Evolutionary conservation across 192 early-diverging fungal species (phyloP), one percentile per base, ranked within the genome.

Genomic region (Mortierella claussenii): DNA sequence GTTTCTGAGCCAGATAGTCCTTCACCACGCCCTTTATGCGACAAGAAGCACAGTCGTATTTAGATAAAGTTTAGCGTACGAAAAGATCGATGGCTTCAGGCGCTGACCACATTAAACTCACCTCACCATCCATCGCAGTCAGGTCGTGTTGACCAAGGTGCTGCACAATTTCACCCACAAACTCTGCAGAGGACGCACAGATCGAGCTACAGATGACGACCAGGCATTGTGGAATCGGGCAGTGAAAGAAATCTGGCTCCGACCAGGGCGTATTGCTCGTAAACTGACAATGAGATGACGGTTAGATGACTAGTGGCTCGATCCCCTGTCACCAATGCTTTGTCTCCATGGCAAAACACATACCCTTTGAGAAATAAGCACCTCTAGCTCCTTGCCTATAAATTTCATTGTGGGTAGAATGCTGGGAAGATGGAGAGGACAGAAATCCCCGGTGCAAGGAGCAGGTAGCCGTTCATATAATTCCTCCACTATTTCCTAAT

Each of bases 71-170:
- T 13, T 11, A 18, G 6, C 1, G 11, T 20, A 60, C 4, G 33
- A 20, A 7, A 2, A 26, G 12, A 58, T 6, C 33, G 9, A 32
- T 1, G 28, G 15, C 31, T 18, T 3, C 12, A 30, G 10, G 8
- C 17, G 24, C 9, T 23, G 5, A 15, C 3, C 3, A 36, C 10
- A 51, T 12, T 3, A 18, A 43, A 33, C 46, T 24, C 51, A 43
- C 65, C 55, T 68, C 55, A 20, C 23, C 27, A 9, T 58, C 21
- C 20, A 30, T 33, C 15, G 13, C 8, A 8, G 47, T 20, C 6
- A 68, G 48, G 9, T 68, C 55, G 34, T 68, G 65, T n/a, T 56
- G 28, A 20, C 24, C 28, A 4, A 68, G 6, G 32, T 68, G 65
- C 8, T 58, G 55, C 7, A 40, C 5, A 4, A 68, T 42, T 13